Evolutionary conservation across 805 yeast genomes (phyloP), one percentile per base, ranked within the genome.

Genomic region (Metschnikowia anglica): DNA sequence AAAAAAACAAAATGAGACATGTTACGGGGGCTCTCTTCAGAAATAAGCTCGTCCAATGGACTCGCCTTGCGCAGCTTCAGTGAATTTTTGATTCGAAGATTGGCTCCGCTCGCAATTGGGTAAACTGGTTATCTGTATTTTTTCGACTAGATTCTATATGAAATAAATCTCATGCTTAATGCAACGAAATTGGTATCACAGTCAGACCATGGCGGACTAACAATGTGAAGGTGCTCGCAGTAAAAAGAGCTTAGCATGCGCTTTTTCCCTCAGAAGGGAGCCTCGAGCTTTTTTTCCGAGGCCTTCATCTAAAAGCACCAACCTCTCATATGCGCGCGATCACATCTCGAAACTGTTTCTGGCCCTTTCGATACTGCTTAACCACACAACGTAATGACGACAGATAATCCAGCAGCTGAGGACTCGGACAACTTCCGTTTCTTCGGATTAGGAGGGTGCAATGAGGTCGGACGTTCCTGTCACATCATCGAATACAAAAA

Each of bases 381-480:
- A 23, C 11, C 27, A 34, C 37, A n/a, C 25, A 21, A 23, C 13
- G 28, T 16, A 25, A 49, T 49, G 55, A 34, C 50, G 11, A 34
- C 26, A 34, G 51, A 45, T 35, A 41, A 28, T 29, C 37, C 46
- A 16, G 46, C 44, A 11, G 25, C 44, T 10, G 69, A 66, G 39
- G 68, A 60, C 42, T 54, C 67, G 35, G 75, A 70, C 24, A 60
- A 60, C 51, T 70, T 71, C 58, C 79, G 79, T 60, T 93, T 93
- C 68, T 79, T 86, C 47, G 90, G 96, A 18, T 75, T 93, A 5
- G 99, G 99, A 6, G 99, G 98, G n/a, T 95, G 98, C 50, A 88
- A 85, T 54, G 99, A 93, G 62, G 99, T 93, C 5, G 99, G 99
- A 3, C 70, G 99, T 46, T 88, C 97, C 25, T 91, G 98, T 59